phyloP scores from a whole-genome alignment of 257 asterid species.

The Solanum piurae region DNA sequence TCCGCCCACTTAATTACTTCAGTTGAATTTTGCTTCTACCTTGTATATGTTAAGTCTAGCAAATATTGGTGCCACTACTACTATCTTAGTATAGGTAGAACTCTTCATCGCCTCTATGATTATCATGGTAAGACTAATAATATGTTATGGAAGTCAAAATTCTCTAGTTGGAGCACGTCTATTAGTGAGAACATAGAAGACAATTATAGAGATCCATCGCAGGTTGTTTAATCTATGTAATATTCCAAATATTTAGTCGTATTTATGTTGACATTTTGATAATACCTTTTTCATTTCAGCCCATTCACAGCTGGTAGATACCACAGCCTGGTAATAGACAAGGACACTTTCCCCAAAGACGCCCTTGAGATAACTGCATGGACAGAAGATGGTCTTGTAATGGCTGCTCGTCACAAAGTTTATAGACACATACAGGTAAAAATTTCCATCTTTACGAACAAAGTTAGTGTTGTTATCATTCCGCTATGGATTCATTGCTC shows the following conservation, averaged over 20 bases:
- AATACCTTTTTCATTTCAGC: slow-evolving; percentile 25
- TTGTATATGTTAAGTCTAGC: not conserved
- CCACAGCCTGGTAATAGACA: slow-evolving; percentile 93
- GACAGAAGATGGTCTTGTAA: slow-evolving; percentile 87
- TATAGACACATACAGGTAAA: slow-evolving; percentile 62
- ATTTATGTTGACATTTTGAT: not conserved
- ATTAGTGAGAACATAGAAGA: not conserved
- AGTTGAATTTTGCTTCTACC: not conserved
- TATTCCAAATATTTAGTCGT: not conserved
- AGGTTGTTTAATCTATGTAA: not conserved
- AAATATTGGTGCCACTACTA: not conserved
- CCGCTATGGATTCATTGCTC: not conserved
- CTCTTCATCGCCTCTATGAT: not conserved
- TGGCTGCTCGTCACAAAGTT: slow-evolving; percentile 94
- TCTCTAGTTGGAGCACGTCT: not conserved
- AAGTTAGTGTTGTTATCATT: not conserved
- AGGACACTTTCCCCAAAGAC: slow-evolving; percentile 69
- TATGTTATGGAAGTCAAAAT: not conserved
- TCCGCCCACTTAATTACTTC: not conserved
- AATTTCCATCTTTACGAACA: not conserved
- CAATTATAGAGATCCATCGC: not conserved
- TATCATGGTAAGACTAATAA: not conserved
- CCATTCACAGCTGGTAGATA: slow-evolving; percentile 94
- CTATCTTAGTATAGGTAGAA: not conserved
- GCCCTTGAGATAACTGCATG: slow-evolving; percentile 84